Percentiles rank a stretch among this genome's conserved stretches.
These are phyloP conservation scores for Haplosporangium gracile DNA, from an alignment of 192 early-diverging fungal species.

Conservation along the genomic window DNA sequence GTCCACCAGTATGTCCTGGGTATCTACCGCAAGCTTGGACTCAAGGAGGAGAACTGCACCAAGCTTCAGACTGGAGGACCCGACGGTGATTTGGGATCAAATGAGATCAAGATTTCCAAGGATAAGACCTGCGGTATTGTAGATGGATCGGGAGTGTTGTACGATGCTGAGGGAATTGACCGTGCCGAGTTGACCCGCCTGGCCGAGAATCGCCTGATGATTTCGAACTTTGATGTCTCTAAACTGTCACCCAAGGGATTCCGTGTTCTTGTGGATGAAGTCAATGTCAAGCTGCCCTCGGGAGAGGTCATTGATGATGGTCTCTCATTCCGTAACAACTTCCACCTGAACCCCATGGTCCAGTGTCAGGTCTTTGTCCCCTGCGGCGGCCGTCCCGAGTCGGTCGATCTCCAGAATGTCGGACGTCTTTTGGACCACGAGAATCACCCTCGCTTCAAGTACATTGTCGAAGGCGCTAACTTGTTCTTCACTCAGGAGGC, in stretches of 20 bases:
- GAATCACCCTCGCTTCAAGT: slow-evolving; percentile 94
- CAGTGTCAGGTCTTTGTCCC: slow-evolving; percentile 94
- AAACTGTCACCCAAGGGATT: slow-evolving; percentile 90
- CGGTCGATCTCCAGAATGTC: slow-evolving; percentile 95
- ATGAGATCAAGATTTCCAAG: slow-evolving; percentile 98
- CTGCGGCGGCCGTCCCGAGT: slow-evolving; percentile 97
- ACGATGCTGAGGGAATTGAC: slow-evolving; percentile 93
- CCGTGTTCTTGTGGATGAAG: slow-evolving; percentile 93
- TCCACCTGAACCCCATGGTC: slow-evolving; percentile 89
- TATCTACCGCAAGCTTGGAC: slow-evolving; percentile 86
- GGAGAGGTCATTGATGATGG: slow-evolving; percentile 91
- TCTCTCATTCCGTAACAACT: slow-evolving; percentile 95
- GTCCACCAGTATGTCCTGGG: slow-evolving; percentile 99
- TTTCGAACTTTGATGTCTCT: slow-evolving; percentile 86
- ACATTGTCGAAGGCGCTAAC: slow-evolving; percentile 99
- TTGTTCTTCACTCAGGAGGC: slow-evolving; percentile 99
- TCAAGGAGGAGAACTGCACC: slow-evolving; percentile 87
- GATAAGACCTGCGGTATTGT: slow-evolving; percentile 96
- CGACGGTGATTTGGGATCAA: slow-evolving; percentile 98
- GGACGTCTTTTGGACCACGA: slow-evolving; percentile 79
- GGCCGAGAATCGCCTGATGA: slow-evolving; percentile 86
- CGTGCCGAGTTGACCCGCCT: slow-evolving; percentile 87
- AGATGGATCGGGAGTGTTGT: slow-evolving; percentile 96
- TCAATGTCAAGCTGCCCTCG: slow-evolving; percentile 87
- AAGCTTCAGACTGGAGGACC: slow-evolving; percentile 99